A percentile compares a stretch with the other conserved stretches of the same genome.
Conservation (phyloP, 1,139 yeast species). For the Kodamaea fungicola region DNA sequence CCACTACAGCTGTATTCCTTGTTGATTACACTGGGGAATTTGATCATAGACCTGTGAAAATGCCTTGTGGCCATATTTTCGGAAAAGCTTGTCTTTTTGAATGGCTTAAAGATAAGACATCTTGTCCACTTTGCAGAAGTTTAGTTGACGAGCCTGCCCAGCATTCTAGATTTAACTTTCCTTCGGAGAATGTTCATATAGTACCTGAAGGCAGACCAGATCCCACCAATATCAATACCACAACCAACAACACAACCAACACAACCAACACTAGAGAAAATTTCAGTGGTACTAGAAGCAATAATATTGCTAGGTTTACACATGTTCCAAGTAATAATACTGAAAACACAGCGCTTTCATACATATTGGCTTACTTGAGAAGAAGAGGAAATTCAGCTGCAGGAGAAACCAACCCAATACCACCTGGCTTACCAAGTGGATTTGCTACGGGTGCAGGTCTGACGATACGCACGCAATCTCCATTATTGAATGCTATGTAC, state of each 20-base stretch:
- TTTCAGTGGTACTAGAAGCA: not conserved
- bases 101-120: slow-evolving; percentile 67
- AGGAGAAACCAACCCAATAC: slow-evolving; percentile 1
- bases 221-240: not conserved
- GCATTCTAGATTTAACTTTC: slow-evolving; percentile 6
- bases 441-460: slow-evolving; percentile 1
- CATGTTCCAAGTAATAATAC: slow-evolving; percentile 6
- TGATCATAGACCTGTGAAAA: slow-evolving; percentile 59
- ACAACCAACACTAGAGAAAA: not conserved
- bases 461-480: not conserved
- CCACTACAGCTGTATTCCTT: slow-evolving; percentile 10
- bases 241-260: not conserved
- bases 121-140: slow-evolving; percentile 80
- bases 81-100: slow-evolving; percentile 71
- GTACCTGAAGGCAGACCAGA: slow-evolving; percentile 2
- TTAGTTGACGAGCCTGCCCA: slow-evolving; percentile 34
- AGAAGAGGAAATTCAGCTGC: slow-evolving; percentile 9
- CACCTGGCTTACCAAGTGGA: slow-evolving; percentile 1
- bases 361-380: slow-evolving; percentile 22
- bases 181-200: slow-evolving; percentile 3
- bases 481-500: not conserved
- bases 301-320: slow-evolving; percentile 1
- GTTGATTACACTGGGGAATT: slow-evolving; percentile 32
- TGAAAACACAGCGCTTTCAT: slow-evolving; percentile 19
- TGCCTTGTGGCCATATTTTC: slow-evolving; percentile 82